phyloP scores from a whole-genome alignment of 306 rosid species.

The Ochetophila trinervis region DNA sequence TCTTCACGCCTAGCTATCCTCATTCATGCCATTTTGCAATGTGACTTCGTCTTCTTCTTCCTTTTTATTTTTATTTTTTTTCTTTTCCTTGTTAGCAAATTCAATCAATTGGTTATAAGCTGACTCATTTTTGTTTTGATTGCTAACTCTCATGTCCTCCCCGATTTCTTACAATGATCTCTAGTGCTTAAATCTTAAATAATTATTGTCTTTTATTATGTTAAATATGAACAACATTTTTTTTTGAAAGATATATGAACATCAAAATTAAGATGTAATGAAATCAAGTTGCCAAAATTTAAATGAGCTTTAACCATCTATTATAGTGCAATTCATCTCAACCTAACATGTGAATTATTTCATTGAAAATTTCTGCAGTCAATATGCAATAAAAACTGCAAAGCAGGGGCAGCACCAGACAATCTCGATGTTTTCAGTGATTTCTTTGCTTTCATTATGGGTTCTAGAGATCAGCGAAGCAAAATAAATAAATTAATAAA shows the following conservation, averaged over 20 bases:
- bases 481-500: background rate
- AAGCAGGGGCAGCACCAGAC: background rate
- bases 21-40: too few relatives aligned
- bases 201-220: background rate
- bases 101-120: too few relatives aligned
- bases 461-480: slow-evolving; percentile 5
- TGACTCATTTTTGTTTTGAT: too few relatives aligned
- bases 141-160: too few relatives aligned
- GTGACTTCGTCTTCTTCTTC: too few relatives aligned
- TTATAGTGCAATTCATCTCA: background rate
- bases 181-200: too few relatives aligned
- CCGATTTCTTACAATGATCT: too few relatives aligned
- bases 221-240: background rate
- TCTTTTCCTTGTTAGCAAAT: too few relatives aligned
- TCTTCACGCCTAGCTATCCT: too few relatives aligned
- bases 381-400: background rate
- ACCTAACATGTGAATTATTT: slow-evolving; percentile 5
- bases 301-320: background rate
- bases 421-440: background rate
- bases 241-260: background rate
- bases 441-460: background rate
- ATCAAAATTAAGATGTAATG: background rate
- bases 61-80: too few relatives aligned
- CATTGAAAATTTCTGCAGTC: background rate
- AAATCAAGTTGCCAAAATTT: background rate